Percentiles rank a stretch among this genome's conserved stretches.
Evolutionary conservation across 352 stramenopile species (phyloP).

Genomic region (Phytophthora multivora): DNA sequence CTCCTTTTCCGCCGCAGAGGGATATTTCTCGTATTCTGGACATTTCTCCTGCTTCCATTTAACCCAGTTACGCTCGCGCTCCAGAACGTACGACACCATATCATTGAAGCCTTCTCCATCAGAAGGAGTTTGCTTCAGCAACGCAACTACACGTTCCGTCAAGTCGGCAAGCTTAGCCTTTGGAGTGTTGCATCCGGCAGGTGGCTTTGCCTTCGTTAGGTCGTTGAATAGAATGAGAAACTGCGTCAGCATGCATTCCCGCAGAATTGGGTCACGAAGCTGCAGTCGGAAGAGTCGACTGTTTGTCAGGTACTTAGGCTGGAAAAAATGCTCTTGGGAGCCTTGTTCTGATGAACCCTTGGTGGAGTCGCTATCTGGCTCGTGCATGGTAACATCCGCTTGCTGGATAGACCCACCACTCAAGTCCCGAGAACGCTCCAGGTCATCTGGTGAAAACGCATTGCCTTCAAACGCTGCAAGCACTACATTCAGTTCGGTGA

Average conservation of each 20-base stretch:
- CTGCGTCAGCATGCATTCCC: slow-evolving; percentile 90
- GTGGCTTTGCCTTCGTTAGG: slow-evolving; percentile 60
- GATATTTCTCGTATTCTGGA: slow-evolving; percentile 72
- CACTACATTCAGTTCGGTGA: slow-evolving; percentile 78
- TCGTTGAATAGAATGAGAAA: slow-evolving; percentile 87
- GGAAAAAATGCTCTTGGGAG: slow-evolving; percentile 85
- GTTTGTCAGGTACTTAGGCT: slow-evolving; percentile 93
- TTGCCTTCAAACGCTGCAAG: slow-evolving; percentile 86
- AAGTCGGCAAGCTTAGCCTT: slow-evolving; percentile 69
- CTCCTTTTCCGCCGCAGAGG: slow-evolving; percentile 18
- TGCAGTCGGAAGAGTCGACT: slow-evolving; percentile 91
- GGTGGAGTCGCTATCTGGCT: slow-evolving; percentile 11
- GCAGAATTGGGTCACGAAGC: slow-evolving; percentile 88
- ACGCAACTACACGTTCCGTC: slow-evolving; percentile 68
- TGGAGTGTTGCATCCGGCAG: slow-evolving; percentile 49
- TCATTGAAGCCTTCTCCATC: slow-evolving; percentile 88
- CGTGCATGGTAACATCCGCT: slow-evolving; percentile 25
- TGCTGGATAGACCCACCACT: slow-evolving; percentile 20
- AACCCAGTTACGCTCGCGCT: slow-evolving; percentile 90
- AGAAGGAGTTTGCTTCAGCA: slow-evolving; percentile 87
- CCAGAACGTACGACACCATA: slow-evolving; percentile 86
- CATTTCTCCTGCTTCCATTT: slow-evolving; percentile 93
- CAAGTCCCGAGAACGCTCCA: slow-evolving; percentile 71
- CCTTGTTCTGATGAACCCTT: slow-evolving; percentile 14
- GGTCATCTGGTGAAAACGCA: slow-evolving; percentile 80